Conservation (phyloP, 495 filamentous ascomycete species). For the Mytilinidion resinicola region DNA sequence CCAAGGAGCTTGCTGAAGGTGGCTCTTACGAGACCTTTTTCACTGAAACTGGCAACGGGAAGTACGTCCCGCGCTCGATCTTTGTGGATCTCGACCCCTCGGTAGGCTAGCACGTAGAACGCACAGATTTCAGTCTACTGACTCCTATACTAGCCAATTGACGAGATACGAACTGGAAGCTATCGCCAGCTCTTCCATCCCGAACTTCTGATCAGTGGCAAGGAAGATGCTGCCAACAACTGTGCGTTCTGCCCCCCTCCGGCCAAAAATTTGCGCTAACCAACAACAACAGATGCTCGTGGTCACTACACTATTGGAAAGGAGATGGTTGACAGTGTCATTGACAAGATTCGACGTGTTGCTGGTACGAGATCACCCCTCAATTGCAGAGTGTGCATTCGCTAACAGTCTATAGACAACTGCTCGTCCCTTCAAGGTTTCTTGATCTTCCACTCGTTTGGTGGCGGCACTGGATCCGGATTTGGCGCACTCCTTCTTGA, state of each 20-base stretch:
- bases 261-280: conserved; percentile 9
- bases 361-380: conserved; percentile 47
- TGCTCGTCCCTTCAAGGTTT: conserved; percentile 87
- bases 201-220: conserved; percentile 79
- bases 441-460: conserved; percentile 90
- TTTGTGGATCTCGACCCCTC: conserved; percentile 87
- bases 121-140: background rate
- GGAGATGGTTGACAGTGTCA: conserved; percentile 76
- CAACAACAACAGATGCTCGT: conserved; percentile 58
- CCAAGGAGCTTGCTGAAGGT: conserved; percentile 53
- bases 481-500: conserved; percentile 84
- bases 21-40: conserved; percentile 89
- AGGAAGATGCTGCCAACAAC: conserved; percentile 94
- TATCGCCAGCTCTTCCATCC: conserved; percentile 89
- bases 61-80: conserved; percentile 86
- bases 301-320: conserved; percentile 92
- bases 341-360: conserved; percentile 80
- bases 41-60: conserved; percentile 76
- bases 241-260: conserved; percentile 38
- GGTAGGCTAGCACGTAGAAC: conserved; percentile 37
- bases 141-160: conserved; percentile 55
- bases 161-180: conserved; percentile 78
- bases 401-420: conserved; percentile 56
- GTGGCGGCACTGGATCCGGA: conserved; percentile 85
- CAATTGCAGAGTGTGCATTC: background rate